Conservation (phyloP, 345 rosid species). For the Acer saccharum region DNA sequence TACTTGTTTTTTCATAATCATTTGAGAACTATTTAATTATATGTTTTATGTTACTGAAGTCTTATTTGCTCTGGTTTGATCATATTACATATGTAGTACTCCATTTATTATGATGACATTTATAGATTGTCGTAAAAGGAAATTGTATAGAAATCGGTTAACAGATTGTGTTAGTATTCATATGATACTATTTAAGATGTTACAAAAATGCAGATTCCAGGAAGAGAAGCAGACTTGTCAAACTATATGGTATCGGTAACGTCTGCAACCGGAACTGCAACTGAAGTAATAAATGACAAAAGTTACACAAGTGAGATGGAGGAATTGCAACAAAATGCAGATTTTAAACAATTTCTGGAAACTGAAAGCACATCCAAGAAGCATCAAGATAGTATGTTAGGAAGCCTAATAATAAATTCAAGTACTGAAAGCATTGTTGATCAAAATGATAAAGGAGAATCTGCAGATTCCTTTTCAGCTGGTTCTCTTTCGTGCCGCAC, state of each 20-base stretch:
- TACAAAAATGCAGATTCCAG: conserved; percentile 13
- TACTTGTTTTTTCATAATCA: too few relatives aligned
- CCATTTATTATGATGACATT: too few relatives aligned
- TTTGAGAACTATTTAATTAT: too few relatives aligned
- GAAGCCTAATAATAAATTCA: conserved; percentile 3
- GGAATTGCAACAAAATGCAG: not conserved
- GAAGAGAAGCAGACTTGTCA: conserved; percentile 5
- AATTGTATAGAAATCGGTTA: too few relatives aligned
- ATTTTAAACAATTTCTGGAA: conserved; percentile 4
- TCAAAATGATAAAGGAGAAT: conserved; percentile 12
- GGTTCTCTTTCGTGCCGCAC: not conserved
- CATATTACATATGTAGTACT: too few relatives aligned
- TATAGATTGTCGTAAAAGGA: too few relatives aligned
- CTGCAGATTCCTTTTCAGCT: not conserved
- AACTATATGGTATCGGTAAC: not conserved
- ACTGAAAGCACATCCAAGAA: not conserved
- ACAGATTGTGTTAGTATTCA: too few relatives aligned
- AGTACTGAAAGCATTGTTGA: not conserved
- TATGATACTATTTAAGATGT: not conserved
- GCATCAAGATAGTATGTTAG: conserved; percentile 5
- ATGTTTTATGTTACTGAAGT: too few relatives aligned
- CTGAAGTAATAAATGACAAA: conserved; percentile 6
- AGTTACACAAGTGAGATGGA: conserved; percentile 11
- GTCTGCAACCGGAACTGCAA: not conserved
- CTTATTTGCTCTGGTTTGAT: too few relatives aligned